These are phyloP conservation scores for Lepraria neglecta DNA, from an alignment of 495 filamentous ascomycete species.

Conservation along the genomic window DNA sequence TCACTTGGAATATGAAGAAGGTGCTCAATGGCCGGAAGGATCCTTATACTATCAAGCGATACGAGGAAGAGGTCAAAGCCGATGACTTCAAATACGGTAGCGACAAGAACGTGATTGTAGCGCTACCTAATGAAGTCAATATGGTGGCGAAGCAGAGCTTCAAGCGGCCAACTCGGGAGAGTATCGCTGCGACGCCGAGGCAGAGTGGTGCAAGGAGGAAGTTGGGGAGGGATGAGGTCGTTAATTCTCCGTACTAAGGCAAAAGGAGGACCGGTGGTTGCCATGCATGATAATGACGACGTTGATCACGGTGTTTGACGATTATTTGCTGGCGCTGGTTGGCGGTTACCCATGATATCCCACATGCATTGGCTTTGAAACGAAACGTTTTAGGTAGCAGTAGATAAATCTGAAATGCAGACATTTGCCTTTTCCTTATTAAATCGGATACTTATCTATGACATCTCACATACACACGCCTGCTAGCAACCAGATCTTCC, in stretches of 20 bases:
- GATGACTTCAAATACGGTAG: slow-evolving; percentile 97
- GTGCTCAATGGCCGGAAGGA: slow-evolving; percentile 69
- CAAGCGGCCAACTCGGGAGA: slow-evolving; percentile 85
- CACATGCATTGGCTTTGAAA: slow-evolving; percentile 9
- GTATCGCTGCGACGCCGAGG: slow-evolving; percentile 62
- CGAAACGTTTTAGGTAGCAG: slow-evolving; percentile 3
- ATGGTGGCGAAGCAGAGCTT: slow-evolving; percentile 85
- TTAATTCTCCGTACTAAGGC: slow-evolving; percentile 72
- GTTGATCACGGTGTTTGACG: neutral
- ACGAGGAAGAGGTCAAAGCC: slow-evolving; percentile 91
- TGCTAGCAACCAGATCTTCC: neutral
- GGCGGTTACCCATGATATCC: slow-evolving; percentile 13
- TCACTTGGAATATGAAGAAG: slow-evolving; percentile 94
- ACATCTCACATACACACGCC: no score
- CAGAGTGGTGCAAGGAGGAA: slow-evolving; percentile 43
- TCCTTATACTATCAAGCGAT: slow-evolving; percentile 93
- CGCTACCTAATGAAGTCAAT: slow-evolving; percentile 92
- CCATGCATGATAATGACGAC: neutral
- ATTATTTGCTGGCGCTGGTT: neutral
- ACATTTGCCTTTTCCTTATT: neutral
- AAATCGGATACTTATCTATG: neutral
- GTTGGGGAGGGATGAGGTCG: slow-evolving; percentile 68
- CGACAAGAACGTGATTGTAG: slow-evolving; percentile 97
- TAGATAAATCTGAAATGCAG: neutral
- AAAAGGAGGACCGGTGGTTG: neutral